Conservation (phyloP, 495 filamentous ascomycete species). For the Trichoderma virens region DNA sequence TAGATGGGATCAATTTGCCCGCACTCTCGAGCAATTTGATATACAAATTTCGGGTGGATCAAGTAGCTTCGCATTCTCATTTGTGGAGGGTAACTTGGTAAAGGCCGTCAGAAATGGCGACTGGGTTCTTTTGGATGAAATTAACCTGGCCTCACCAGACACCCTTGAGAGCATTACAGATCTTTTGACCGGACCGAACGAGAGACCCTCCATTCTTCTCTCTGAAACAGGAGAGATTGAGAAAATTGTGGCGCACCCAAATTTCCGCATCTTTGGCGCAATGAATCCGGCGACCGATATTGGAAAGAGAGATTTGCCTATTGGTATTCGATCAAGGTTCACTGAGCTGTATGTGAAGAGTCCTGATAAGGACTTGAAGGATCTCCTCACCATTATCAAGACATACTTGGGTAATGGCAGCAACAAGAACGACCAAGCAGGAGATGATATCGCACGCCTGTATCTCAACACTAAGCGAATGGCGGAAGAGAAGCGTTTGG, state of each 20-base stretch:
- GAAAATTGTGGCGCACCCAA: slow-evolving; percentile 76
- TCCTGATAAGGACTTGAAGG: slow-evolving; percentile 75
- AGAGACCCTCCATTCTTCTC: slow-evolving; percentile 70
- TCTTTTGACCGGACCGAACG: slow-evolving; percentile 61
- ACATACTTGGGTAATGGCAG: slow-evolving; percentile 70
- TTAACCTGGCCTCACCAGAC: slow-evolving; percentile 91
- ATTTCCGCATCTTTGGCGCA: slow-evolving; percentile 94
- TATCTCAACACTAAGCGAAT: slow-evolving; percentile 82
- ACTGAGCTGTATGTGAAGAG: slow-evolving; percentile 89
- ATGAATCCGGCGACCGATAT: slow-evolving; percentile 99
- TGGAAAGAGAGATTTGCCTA: slow-evolving; percentile 86
- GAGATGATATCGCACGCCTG: slow-evolving; percentile 69
- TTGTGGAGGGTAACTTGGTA: slow-evolving; percentile 91
- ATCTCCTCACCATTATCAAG: slow-evolving; percentile 74
- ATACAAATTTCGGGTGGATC: slow-evolving; percentile 68
- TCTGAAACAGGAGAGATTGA: slow-evolving; percentile 89
- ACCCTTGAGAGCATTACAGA: slow-evolving; percentile 89
- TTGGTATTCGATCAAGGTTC: slow-evolving; percentile 77
- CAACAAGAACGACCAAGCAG: slow-evolving; percentile 54
- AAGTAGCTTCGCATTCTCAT: slow-evolving; percentile 85
- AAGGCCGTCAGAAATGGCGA: slow-evolving; percentile 88
- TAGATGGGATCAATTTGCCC: slow-evolving; percentile 73
- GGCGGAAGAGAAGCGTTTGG: slow-evolving; percentile 71
- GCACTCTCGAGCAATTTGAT: slow-evolving; percentile 71
- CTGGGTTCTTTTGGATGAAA: slow-evolving; percentile 97